Evolutionary conservation across 2,329 filamentous ascomycete species (phyloP).

Genomic region (Ophiostoma angusticollis): DNA sequence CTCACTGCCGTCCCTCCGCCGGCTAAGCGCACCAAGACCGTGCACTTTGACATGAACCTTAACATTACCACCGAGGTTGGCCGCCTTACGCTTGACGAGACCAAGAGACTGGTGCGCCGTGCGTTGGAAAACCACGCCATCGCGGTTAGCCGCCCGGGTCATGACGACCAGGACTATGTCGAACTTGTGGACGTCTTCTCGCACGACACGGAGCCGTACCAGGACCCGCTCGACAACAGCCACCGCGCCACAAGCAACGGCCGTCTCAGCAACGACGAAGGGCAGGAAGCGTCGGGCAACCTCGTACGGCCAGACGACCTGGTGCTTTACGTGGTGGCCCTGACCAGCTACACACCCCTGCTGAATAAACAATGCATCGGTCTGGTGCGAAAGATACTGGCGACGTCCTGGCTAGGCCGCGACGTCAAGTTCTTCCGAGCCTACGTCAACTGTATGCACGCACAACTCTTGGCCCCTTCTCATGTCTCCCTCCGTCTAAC

Average conservation of each 20-base stretch:
- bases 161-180: conserved; percentile 43
- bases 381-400: conserved; percentile 45
- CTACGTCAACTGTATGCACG: conserved; percentile 28
- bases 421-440: conserved; percentile 53
- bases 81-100: conserved; percentile 38
- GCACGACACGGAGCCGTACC: conserved; percentile 32
- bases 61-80: conserved; percentile 44
- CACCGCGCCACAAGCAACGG: conserved; percentile 30
- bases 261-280: conserved; percentile 32
- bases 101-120: conserved; percentile 40
- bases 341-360: conserved; percentile 47
- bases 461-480: background rate
- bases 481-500: conserved; percentile 4
- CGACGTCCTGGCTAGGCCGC: conserved; percentile 51
- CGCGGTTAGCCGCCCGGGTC: conserved; percentile 26
- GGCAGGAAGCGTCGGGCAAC: conserved; percentile 29
- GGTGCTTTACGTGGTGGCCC: conserved; percentile 47
- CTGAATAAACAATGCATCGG: conserved; percentile 46
- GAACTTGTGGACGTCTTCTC: conserved; percentile 46
- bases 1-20: conserved; percentile 19
- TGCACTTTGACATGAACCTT: conserved; percentile 45
- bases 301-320: conserved; percentile 39
- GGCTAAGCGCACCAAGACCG: conserved; percentile 39
- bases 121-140: conserved; percentile 44
- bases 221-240: conserved; percentile 23